Evolutionary conservation across 108 stramenopile species (phyloP).

Genomic region (Chaetoceros muelleri): DNA sequence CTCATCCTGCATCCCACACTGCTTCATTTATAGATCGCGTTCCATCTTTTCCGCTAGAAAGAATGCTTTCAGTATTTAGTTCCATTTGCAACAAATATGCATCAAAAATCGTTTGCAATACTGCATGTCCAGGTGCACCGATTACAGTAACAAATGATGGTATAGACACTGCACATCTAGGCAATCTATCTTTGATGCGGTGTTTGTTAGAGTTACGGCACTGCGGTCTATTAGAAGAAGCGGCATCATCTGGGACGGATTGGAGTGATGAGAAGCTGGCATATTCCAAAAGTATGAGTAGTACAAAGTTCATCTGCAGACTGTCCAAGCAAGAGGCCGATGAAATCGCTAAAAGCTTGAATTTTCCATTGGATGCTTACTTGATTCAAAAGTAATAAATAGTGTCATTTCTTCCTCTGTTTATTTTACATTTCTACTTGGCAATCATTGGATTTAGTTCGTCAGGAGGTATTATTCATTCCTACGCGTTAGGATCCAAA

Average conservation of each 20-base stretch:
- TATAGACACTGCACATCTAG: conserved; percentile 4
- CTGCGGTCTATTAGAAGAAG: conserved; percentile 21
- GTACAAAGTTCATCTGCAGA: conserved; percentile 23
- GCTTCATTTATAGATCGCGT: conserved; percentile 25
- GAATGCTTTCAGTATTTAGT: conserved; percentile 47
- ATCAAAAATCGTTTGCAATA: too few species aligned
- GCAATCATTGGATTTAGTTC: too few species aligned
- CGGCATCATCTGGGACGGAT: not conserved
- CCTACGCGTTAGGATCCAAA: conserved; percentile 72
- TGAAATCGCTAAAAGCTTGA: conserved; percentile 22
- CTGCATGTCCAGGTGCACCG: too few species aligned
- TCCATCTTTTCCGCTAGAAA: conserved; percentile 46
- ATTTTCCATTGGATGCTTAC: conserved; percentile 33
- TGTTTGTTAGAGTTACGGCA: conserved; percentile 21
- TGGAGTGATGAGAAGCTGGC: conserved; percentile 2
- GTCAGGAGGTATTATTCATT: not conserved
- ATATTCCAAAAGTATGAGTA: conserved; percentile 11
- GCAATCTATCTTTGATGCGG: conserved; percentile 15
- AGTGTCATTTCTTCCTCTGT: too few species aligned
- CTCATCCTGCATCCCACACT: conserved; percentile 27
- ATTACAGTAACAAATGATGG: conserved; percentile 1
- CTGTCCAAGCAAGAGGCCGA: conserved; percentile 23
- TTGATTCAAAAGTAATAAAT: conserved; percentile 5
- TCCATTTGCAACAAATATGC: conserved; percentile 47
- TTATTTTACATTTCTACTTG: too few species aligned